Percentiles rank a stretch among this genome's conserved stretches.
These are phyloP conservation scores for Chalciporus chontae DNA, from an alignment of 768 basidiomycete species.

Conservation along the genomic window DNA sequence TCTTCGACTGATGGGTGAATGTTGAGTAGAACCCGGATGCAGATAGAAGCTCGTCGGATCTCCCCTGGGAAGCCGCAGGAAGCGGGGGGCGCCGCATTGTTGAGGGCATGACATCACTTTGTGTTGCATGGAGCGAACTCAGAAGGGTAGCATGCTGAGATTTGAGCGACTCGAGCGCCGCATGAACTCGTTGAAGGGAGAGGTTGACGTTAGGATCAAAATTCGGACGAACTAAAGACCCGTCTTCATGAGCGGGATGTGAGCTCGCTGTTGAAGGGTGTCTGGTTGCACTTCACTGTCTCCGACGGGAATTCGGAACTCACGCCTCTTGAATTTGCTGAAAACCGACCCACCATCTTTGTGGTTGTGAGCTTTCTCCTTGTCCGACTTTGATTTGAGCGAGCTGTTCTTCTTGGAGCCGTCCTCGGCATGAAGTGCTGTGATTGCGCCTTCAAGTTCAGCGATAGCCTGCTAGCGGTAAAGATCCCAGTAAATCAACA, in stretches of 20 bases:
- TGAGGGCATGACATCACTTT: slow-evolving; percentile 26
- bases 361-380: slow-evolving; percentile 39
- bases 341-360: slow-evolving; percentile 40
- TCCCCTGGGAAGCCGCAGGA: slow-evolving; percentile 49
- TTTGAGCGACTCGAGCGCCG: slow-evolving; percentile 52
- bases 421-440: slow-evolving; percentile 39
- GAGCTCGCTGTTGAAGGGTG: slow-evolving; percentile 16
- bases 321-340: slow-evolving; percentile 61
- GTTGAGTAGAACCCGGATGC: slow-evolving; percentile 25
- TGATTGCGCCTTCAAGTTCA: slow-evolving; percentile 55
- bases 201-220: slow-evolving; percentile 16
- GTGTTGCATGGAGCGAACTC: slow-evolving; percentile 38
- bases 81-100: slow-evolving; percentile 32
- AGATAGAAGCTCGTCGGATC: slow-evolving; percentile 30
- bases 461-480: slow-evolving; percentile 45
- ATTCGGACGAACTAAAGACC: slow-evolving; percentile 14
- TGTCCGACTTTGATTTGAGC: slow-evolving; percentile 39
- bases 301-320: slow-evolving; percentile 11
- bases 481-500: slow-evolving; percentile 4
- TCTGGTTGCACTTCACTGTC: not conserved
- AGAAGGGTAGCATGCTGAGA: slow-evolving; percentile 53
- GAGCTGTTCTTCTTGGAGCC: slow-evolving; percentile 35
- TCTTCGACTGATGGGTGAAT: slow-evolving; percentile 35
- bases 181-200: slow-evolving; percentile 42
- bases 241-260: slow-evolving; percentile 27